phyloP scores from a whole-genome alignment of 352 stramenopile genomes.

The Pythium dissotocum region DNA sequence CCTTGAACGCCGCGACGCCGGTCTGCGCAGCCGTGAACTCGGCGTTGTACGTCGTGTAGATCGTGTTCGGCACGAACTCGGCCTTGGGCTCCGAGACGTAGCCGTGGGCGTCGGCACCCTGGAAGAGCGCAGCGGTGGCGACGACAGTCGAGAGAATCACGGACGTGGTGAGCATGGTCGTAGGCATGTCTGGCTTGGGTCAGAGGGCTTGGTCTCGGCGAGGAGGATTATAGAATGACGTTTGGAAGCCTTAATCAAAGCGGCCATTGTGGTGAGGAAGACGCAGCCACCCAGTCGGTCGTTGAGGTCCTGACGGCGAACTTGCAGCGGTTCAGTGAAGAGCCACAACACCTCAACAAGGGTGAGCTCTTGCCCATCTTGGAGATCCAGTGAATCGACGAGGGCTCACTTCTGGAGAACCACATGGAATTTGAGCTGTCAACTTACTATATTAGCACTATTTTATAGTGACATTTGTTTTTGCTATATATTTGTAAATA shows the following conservation, averaged over 20 bases:
- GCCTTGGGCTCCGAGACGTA: slow-evolving; percentile 46
- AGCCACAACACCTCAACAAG: neutral
- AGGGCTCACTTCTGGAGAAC: neutral
- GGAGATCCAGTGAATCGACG: neutral
- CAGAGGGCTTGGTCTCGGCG: neutral
- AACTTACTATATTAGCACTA: neutral
- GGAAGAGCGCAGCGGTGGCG: slow-evolving; percentile 1
- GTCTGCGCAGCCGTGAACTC: slow-evolving; percentile 28
- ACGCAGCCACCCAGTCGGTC: neutral
- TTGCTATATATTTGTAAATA: no score
- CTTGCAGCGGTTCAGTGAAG: neutral
- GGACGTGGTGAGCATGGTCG: neutral
- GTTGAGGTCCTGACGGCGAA: neutral
- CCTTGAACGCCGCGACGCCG: slow-evolving; percentile 34
- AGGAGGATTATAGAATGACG: neutral
- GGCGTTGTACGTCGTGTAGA: slow-evolving; percentile 29
- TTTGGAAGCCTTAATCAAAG: neutral
- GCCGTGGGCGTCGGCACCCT: slow-evolving; percentile 43
- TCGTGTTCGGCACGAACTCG: slow-evolving; percentile 35
- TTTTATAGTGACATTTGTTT: no score
- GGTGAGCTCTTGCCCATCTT: neutral
- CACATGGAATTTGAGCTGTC: neutral
- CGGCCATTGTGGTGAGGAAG: neutral
- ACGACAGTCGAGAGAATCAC: slow-evolving; percentile 12
- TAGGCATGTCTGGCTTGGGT: neutral